phyloP scores from a whole-genome alignment of 1,139 yeast genomes.

The Diutina mesorugosa region DNA sequence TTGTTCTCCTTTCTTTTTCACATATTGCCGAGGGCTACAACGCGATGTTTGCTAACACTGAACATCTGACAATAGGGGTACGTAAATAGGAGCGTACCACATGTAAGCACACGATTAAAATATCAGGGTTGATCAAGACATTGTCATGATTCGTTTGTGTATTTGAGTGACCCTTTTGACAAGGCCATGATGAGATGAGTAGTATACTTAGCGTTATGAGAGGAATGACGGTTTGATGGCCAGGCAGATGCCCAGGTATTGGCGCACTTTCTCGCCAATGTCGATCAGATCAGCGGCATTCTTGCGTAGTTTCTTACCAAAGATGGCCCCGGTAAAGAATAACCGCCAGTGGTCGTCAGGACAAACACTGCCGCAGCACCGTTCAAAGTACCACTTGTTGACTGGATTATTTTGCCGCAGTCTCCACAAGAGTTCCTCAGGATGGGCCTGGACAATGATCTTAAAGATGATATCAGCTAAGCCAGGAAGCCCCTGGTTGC shows the following conservation, averaged over 20 bases:
- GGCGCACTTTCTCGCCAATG: constrained; percentile 15
- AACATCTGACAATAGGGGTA: too few species aligned
- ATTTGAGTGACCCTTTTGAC: too few species aligned
- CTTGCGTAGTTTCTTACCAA: constrained; percentile 19
- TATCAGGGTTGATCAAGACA: too few species aligned
- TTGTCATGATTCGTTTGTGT: too few species aligned
- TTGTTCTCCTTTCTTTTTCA: too few species aligned
- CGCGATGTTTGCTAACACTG: too few species aligned
- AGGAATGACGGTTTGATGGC: neutral
- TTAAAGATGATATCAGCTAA: constrained; percentile 90
- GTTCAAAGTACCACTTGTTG: constrained; percentile 93
- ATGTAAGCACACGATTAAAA: too few species aligned
- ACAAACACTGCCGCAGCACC: constrained; percentile 60
- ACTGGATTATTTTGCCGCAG: constrained; percentile 80
- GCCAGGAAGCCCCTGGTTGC: constrained; percentile 83
- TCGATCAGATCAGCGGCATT: constrained; percentile 11
- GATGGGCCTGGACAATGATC: constrained; percentile 56
- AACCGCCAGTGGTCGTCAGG: constrained; percentile 51
- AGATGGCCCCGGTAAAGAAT: constrained; percentile 51
- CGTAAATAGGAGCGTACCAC: too few species aligned
- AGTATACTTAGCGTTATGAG: neutral
- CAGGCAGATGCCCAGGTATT: constrained; percentile 13
- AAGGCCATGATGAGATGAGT: neutral
- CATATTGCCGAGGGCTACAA: too few species aligned
- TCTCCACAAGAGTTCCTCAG: constrained; percentile 76